Base-by-base conservation (phyloP, 768 basidiomycete genomes). In the Rhodosporidiobolus sp. region DNA sequence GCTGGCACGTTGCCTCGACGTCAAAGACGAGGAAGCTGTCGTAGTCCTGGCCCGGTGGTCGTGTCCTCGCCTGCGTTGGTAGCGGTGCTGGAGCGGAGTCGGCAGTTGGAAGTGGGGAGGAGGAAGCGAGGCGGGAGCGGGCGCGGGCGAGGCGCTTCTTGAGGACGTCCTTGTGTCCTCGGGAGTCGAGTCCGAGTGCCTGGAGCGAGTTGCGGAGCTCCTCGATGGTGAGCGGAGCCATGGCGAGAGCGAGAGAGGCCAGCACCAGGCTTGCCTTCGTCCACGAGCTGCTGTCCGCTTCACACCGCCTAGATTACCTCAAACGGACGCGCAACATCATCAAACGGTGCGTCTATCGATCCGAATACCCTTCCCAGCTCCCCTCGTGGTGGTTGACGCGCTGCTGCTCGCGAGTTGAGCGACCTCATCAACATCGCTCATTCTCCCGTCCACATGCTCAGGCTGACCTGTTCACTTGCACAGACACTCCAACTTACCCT, bases 1-100 rank as follows among this genome's bases (percentile, higher is more conserved):
- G 8, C 43, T 73, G 79, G 77, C 92, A 94, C 4, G 92, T 94
- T 20, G 88, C 92, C 80, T 94, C 92, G 63, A 94, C 89, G 77
- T 97, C 94, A 53, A 66, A 95, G 84, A 96, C 89, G 26, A 96
- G 86, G 78, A 92, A 92, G 9, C 86, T 87, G 58, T 93, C 91
- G 78, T 87, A 90, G 0, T 6, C 2, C 43, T 76, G 63, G 0
- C 32, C 62, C 1, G 9, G 26, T 8, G 74, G 72, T 24, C 76
- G 65, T 28, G 53, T 67, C 53, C 12, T 32, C 26, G 22, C 43
- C 26, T 9, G 14, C 61, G 24, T 32, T 24, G 57, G 49, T 70
- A 45, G 28, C 28, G n/a, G 63, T 1, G 19, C n/a, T 43, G 28
- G 10, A 30, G 48, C 16, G 35, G 45, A 19, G 19, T 26, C 9